phyloP scores from a whole-genome alignment of 495 filamentous ascomycete species.

The Recurvomyces mirabilis region DNA sequence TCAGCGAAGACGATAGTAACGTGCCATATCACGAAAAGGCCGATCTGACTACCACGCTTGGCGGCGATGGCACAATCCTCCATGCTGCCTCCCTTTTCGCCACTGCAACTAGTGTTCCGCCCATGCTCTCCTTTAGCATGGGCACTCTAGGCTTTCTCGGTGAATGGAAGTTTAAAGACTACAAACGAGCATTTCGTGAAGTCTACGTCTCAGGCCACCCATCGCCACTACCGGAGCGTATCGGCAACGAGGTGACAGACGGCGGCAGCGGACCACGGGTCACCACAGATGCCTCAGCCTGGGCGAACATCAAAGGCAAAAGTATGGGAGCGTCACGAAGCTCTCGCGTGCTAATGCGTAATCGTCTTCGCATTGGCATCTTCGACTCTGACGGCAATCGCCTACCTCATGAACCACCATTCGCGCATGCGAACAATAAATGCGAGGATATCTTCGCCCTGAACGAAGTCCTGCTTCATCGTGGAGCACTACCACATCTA shows the following conservation, averaged over 20 bases:
- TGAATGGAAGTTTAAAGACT: conserved; percentile 89
- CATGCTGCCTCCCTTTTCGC: conserved; percentile 86
- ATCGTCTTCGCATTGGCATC: conserved; percentile 72
- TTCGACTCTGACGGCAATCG: conserved; percentile 40
- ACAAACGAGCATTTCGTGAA: conserved; percentile 80
- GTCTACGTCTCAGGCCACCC: conserved; percentile 79
- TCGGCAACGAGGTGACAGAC: too few species aligned
- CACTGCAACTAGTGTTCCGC: conserved; percentile 68
- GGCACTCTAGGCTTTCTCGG: conserved; percentile 89
- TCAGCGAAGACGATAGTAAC: not conserved
- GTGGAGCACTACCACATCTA: conserved; percentile 78
- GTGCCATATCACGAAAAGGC: conserved; percentile 50
- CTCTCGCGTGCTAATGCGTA: conserved; percentile 71
- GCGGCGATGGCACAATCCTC: conserved; percentile 91
- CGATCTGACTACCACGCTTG: conserved; percentile 78
- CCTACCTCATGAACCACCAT: conserved; percentile 20
- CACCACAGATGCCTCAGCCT: conserved; percentile 28
- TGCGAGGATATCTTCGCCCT: conserved; percentile 64
- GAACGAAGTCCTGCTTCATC: conserved; percentile 90
- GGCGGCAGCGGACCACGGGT: conserved; percentile 17
- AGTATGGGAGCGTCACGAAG: conserved; percentile 63
- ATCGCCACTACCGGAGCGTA: not conserved
- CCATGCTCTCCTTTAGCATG: conserved; percentile 94
- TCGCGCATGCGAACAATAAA: conserved; percentile 5
- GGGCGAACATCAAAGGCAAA: conserved; percentile 67